phyloP scores from a whole-genome alignment of 371 early-diverging fungal genomes.

The Cokeromyces recurvatus region DNA sequence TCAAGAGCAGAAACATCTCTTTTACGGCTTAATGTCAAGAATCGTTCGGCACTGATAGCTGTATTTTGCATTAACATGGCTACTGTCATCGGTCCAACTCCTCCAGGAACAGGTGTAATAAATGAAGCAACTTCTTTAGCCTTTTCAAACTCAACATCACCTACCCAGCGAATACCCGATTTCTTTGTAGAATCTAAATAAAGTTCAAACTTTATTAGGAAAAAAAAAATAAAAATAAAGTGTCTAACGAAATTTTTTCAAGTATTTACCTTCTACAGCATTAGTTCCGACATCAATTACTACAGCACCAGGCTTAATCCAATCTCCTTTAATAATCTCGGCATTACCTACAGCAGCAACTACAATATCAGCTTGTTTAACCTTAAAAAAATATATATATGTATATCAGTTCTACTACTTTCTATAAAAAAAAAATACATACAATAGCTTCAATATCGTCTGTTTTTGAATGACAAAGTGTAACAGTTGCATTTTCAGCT shows the following conservation, averaged over 20 bases:
- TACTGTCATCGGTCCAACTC: constrained; percentile 97
- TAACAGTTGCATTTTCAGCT: constrained; percentile 80
- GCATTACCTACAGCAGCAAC: constrained; percentile 84
- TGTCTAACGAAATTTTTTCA: no score
- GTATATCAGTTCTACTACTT: background rate
- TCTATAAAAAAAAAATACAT: no score
- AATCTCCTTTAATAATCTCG: constrained; percentile 77
- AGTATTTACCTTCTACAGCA: constrained; percentile 53
- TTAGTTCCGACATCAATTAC: constrained; percentile 96
- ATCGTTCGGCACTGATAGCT: constrained; percentile 68
- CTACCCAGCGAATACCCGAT: constrained; percentile 83
- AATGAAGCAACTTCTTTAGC: constrained; percentile 64
- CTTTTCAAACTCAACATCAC: constrained; percentile 82
- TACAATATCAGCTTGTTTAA: constrained; percentile 79
- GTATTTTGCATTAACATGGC: constrained; percentile 92
- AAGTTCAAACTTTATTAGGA: no score
- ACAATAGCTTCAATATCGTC: constrained; percentile 65
- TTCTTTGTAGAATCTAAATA: constrained; percentile 83
- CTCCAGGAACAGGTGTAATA: constrained; percentile 95
- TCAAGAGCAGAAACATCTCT: constrained; percentile 57
- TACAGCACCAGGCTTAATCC: constrained; percentile 88
- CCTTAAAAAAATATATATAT: constrained; percentile 21
- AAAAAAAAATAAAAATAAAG: background rate
- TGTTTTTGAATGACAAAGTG: constrained; percentile 86
- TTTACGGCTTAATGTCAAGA: constrained; percentile 49